Evolutionary conservation across 2,329 filamentous ascomycete genomes (phyloP).

Genomic region (Arachnomyces sp.): DNA sequence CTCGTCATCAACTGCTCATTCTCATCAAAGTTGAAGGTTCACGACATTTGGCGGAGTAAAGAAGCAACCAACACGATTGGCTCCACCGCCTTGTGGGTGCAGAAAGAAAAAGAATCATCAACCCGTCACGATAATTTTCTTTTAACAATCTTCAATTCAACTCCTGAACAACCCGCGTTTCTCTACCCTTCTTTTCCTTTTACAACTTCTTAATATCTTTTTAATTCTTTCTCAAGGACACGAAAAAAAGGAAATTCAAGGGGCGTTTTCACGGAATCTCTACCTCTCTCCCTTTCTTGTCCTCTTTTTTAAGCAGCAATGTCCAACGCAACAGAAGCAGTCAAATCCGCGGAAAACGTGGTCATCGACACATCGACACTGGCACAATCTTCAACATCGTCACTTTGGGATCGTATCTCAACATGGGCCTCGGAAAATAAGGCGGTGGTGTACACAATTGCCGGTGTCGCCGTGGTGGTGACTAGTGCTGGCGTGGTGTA

Average conservation of each 20-base stretch:
- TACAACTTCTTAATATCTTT: background rate
- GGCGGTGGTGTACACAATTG: slow-evolving; percentile 89
- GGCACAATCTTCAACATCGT: slow-evolving; percentile 48
- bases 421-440: slow-evolving; percentile 95
- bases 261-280: background rate
- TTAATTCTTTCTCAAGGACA: background rate
- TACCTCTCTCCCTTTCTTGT: slow-evolving; percentile 1
- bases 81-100: too few species aligned
- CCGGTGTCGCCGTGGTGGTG: slow-evolving; percentile 84
- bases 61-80: too few species aligned
- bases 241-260: slow-evolving; percentile 1
- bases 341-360: slow-evolving; percentile 28
- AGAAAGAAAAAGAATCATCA: too few species aligned
- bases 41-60: too few species aligned
- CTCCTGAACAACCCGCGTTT: too few species aligned
- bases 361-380: slow-evolving; percentile 33
- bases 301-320: slow-evolving; percentile 26
- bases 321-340: slow-evolving; percentile 32
- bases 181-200: too few species aligned
- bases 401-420: slow-evolving; percentile 81
- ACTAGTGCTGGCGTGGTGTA: slow-evolving; percentile 88
- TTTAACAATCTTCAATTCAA: too few species aligned
- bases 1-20: too few species aligned
- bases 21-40: too few species aligned
- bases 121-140: too few species aligned